Conservation (phyloP, 169 alveolate genomes). For the Amoebophrya sp. region DNA sequence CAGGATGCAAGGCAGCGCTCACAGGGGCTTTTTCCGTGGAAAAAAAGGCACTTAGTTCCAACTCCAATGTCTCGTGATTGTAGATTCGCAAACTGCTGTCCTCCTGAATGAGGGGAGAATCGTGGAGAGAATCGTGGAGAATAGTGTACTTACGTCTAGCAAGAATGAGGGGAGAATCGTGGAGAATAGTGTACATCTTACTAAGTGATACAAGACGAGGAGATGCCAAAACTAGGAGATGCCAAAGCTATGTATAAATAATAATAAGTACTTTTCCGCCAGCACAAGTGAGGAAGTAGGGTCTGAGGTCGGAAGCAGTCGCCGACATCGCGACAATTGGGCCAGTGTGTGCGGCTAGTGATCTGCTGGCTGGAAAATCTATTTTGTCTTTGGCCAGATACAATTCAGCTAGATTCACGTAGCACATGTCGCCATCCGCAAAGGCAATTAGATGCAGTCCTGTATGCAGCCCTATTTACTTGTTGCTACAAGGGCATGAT, state of each 20-base stretch:
- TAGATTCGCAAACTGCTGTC: background rate
- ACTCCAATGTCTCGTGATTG: background rate
- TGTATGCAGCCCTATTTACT: no score
- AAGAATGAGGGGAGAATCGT: no score
- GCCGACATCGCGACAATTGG: background rate
- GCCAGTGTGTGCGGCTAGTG: background rate
- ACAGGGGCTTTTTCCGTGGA: background rate
- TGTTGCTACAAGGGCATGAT: no score
- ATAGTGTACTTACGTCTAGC: no score
- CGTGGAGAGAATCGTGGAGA: no score
- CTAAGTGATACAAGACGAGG: no score
- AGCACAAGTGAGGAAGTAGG: background rate
- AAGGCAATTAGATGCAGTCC: no score
- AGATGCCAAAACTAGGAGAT: no score
- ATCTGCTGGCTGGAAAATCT: background rate
- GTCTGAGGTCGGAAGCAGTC: background rate
- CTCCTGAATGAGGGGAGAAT: no score
- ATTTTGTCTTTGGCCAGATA: background rate
- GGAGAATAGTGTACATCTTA: no score
- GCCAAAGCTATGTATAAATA: no score
- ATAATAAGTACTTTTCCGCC: no score
- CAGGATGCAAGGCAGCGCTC: background rate
- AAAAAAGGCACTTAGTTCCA: background rate
- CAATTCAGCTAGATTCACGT: slow-evolving; percentile 1
- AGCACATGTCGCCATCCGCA: background rate